Conservation (phyloP, 768 basidiomycete species). For the Boletales sp. region DNA sequence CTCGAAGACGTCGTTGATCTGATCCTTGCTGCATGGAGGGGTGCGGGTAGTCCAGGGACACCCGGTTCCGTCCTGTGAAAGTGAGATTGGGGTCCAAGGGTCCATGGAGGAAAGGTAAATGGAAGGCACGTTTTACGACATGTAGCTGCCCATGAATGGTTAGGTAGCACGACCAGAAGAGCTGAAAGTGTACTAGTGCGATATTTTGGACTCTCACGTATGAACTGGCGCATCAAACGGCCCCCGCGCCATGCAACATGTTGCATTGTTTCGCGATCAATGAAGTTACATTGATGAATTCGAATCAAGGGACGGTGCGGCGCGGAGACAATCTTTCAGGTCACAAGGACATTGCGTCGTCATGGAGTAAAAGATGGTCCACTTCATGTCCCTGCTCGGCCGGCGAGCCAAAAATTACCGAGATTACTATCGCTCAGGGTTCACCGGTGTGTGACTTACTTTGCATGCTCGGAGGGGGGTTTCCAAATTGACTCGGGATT, state of each 20-base stretch:
- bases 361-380: too few relatives aligned
- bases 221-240: too few relatives aligned
- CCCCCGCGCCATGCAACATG: background rate
- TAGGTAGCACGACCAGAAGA: constrained; percentile 1
- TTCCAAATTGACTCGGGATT: too few relatives aligned
- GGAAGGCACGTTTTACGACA: constrained; percentile 4
- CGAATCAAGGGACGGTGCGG: constrained; percentile 7
- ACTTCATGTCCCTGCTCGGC: too few relatives aligned
- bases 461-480: too few relatives aligned
- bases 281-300: background rate
- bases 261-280: background rate
- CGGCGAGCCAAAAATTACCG: too few relatives aligned
- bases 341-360: too few relatives aligned
- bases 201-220: constrained; percentile 8
- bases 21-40: constrained; percentile 85
- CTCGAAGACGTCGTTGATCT: constrained; percentile 80
- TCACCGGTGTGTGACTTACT: too few relatives aligned
- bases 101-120: background rate
- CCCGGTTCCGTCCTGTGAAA: constrained; percentile 33
- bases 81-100: background rate
- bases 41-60: constrained; percentile 70
- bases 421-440: too few relatives aligned
- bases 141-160: constrained; percentile 1
- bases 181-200: constrained; percentile 4
- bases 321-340: background rate